Evolutionary conservation across 768 basidiomycete species (phyloP), one percentile per base, ranked within the genome.

Genomic region (Trametes elegans): DNA sequence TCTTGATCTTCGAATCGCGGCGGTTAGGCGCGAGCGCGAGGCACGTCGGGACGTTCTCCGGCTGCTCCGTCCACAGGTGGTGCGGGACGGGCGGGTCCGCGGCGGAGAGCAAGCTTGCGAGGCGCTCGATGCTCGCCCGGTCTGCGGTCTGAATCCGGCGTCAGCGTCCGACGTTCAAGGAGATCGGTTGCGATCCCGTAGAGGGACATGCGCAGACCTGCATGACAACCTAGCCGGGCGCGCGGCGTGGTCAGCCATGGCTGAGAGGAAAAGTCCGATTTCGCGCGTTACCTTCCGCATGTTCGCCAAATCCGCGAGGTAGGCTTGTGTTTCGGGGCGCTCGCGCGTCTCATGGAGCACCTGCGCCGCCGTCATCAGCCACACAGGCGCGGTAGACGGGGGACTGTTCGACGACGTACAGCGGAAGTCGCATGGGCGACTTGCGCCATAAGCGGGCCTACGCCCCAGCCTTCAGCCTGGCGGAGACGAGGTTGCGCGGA

Each of bases 391-490:
- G 18, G 5, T 4, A 14, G 5, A 4, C 4, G 1, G 5, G 9
- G 26, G 14, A 5, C 5, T 28, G 3, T 14, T n/a, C 28, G 11
- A 1, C 21, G 1, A 23, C 14, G 11, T 5, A 18, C 16, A 16
- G 23, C 76, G 0, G 73, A 67, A 23, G 76, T 75, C 5, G 73
- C 74, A 55, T 76, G 76, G 4, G 76, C 74, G 2, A 68, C 71
- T 56, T 77, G 76, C 6, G 74, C 71, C 76, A 77, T 75, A 34
- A 77, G 67, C 13, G 75, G 74, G 10, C 76, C 76, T 4, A 73
- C 64, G 1, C 76, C 76, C 73, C 76, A 77, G 6, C 70, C 73
- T 48, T 73, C 74, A 19, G 66, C 66, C 74, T 76, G 46, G 4
- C 11, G 5, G 34, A 36, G 23, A n/a, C 1, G 7, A 21, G 23